A percentile compares a stretch with the other conserved stretches of the same genome.
Conservation (phyloP, 1,139 yeast genomes). For the Magnusiomyces fungicola region DNA sequence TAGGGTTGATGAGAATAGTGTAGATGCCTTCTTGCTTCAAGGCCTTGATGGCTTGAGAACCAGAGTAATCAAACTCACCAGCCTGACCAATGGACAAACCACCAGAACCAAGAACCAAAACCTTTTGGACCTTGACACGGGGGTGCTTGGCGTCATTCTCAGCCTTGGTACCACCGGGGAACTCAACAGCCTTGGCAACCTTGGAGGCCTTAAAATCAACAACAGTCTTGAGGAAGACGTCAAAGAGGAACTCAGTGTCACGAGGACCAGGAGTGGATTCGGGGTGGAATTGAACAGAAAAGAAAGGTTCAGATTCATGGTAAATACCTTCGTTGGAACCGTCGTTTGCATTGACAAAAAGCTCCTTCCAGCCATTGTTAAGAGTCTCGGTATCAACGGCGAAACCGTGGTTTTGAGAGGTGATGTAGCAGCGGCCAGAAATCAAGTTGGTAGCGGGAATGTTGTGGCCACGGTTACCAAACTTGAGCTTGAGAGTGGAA, state of each 20-base stretch:
- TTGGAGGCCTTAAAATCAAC: slow-evolving; percentile 50
- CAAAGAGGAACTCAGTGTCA: slow-evolving; percentile 96
- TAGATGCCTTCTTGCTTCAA: slow-evolving; percentile 80
- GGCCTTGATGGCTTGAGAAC: slow-evolving; percentile 75
- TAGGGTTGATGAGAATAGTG: slow-evolving; percentile 88
- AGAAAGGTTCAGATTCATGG: slow-evolving; percentile 78
- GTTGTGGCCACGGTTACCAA: slow-evolving; percentile 99
- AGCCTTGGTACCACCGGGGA: slow-evolving; percentile 81
- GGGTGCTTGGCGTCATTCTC: slow-evolving; percentile 63
- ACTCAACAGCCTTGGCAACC: slow-evolving; percentile 61
- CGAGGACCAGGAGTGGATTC: slow-evolving; percentile 99
- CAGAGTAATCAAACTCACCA: slow-evolving; percentile 98
- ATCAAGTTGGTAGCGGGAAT: slow-evolving; percentile 93
- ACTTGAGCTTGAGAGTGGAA: slow-evolving; percentile 80
- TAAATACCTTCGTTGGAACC: slow-evolving; percentile 98
- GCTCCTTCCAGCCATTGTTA: slow-evolving; percentile 76
- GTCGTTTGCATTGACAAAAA: slow-evolving; percentile 93
- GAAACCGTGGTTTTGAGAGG: slow-evolving; percentile 98
- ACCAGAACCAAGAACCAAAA: slow-evolving; percentile 94
- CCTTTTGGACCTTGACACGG: slow-evolving; percentile 81
- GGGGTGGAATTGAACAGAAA: slow-evolving; percentile 99
- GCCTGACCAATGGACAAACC: slow-evolving; percentile 99
- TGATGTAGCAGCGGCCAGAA: slow-evolving; percentile 95
- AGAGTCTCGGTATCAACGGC: slow-evolving; percentile 86
- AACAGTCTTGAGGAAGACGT: slow-evolving; percentile 82